These are phyloP conservation scores for Cryptococcus amylolentus DNA, from an alignment of 1,284 basidiomycete genomes.

Conservation along the genomic window DNA sequence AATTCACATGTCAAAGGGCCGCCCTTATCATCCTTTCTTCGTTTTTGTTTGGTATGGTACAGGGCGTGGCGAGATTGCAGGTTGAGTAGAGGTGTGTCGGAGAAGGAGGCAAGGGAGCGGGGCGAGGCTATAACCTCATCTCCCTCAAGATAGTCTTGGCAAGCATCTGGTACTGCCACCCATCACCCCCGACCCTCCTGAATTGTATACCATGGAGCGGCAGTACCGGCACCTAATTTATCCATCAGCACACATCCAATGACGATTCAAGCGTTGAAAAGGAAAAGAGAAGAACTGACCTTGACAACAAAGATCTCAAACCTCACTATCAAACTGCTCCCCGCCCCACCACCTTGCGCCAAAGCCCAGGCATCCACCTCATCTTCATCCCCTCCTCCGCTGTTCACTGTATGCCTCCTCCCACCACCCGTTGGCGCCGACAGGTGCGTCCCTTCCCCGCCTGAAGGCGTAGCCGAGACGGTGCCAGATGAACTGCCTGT, in stretches of 20 bases:
- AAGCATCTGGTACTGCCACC: constrained; percentile 97
- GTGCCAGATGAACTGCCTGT: constrained; percentile 16
- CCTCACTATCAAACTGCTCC: constrained; percentile 72
- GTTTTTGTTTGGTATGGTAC: too few relatives aligned
- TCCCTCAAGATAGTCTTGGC: constrained; percentile 90
- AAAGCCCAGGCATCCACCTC: constrained; percentile 65
- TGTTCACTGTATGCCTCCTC: neutral
- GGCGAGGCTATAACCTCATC: constrained; percentile 67
- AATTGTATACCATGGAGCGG: constrained; percentile 96
- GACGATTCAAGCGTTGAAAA: too few relatives aligned
- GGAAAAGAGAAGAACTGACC: constrained; percentile 54
- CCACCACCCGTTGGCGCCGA: constrained; percentile 1
- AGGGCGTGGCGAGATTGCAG: too few relatives aligned
- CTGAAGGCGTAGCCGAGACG: constrained; percentile 17
- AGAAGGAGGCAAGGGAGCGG: neutral
- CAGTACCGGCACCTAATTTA: constrained; percentile 76
- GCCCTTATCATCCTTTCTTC: too few relatives aligned
- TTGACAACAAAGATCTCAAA: constrained; percentile 95
- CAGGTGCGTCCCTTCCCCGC: constrained; percentile 10
- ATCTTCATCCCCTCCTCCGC: constrained; percentile 52
- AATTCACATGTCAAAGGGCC: too few relatives aligned
- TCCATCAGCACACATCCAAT: neutral
- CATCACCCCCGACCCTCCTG: constrained; percentile 83
- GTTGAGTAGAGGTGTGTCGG: neutral
- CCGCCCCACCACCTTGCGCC: constrained; percentile 53